Percentiles rank a stretch among this genome's conserved stretches.
Evolutionary conservation across 179 eudicot genomes (phyloP).

Genomic region (Dionaea muscipula): DNA sequence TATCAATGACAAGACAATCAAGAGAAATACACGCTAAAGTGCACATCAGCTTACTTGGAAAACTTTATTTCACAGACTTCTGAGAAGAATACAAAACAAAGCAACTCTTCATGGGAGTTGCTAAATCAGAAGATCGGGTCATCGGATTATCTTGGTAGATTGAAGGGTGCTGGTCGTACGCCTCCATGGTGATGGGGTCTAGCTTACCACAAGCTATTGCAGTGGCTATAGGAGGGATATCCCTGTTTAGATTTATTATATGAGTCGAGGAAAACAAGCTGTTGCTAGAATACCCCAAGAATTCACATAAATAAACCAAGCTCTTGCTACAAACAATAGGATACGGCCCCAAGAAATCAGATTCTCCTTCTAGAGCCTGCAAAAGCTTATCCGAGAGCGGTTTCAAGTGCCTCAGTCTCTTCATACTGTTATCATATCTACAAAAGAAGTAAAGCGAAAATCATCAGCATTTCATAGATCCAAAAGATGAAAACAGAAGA

Average conservation of each 20-base stretch:
- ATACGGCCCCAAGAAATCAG: slow-evolving; percentile 81
- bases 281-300: not conserved
- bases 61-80: slow-evolving; percentile 15
- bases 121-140: slow-evolving; percentile 2
- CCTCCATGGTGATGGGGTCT: slow-evolving; percentile 62
- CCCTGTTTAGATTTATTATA: slow-evolving; percentile 28
- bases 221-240: slow-evolving; percentile 39
- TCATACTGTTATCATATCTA: slow-evolving; percentile 45
- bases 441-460: slow-evolving; percentile 2
- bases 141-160: slow-evolving; percentile 9
- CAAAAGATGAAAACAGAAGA: not conserved
- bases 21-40: too few species aligned
- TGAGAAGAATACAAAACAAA: slow-evolving; percentile 37
- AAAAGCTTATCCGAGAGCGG: slow-evolving; percentile 38
- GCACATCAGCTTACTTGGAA: slow-evolving; percentile 16
- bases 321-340: too few species aligned
- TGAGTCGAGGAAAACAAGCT: slow-evolving; percentile 23
- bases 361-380: slow-evolving; percentile 34
- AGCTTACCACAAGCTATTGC: slow-evolving; percentile 62
- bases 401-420: slow-evolving; percentile 44
- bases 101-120: slow-evolving; percentile 26
- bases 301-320: not conserved
- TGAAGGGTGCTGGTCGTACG: slow-evolving; percentile 28
- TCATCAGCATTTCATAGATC: not conserved
- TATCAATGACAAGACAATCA: not conserved